phyloP scores from a whole-genome alignment of 148 eudicot genomes.

The Simmondsia chinensis region DNA sequence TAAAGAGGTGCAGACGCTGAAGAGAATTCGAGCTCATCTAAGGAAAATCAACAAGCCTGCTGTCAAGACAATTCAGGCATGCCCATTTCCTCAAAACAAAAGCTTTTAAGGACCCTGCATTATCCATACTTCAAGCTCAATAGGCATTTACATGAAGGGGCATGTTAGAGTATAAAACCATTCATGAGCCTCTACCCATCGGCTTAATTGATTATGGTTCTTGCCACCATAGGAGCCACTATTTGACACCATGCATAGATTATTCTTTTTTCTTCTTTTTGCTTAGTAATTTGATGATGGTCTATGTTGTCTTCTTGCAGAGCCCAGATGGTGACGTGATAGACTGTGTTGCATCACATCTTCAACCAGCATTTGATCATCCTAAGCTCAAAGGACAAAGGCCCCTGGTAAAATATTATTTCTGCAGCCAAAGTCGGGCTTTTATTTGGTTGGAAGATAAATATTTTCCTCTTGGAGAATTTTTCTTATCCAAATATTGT shows the following conservation, averaged over 20 bases:
- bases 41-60: constrained; percentile 81
- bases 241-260: too few species aligned
- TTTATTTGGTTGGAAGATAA: too few species aligned
- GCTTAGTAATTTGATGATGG: not conserved
- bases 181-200: too few species aligned
- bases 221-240: too few species aligned
- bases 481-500: too few species aligned
- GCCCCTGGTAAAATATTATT: constrained; percentile 40
- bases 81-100: constrained; percentile 1
- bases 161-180: too few species aligned
- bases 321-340: constrained; percentile 97
- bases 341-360: constrained; percentile 78
- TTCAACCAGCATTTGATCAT: constrained; percentile 98
- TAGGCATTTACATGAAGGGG: too few species aligned
- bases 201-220: too few species aligned
- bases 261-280: not conserved
- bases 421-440: too few species aligned
- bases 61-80: constrained; percentile 79
- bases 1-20: constrained; percentile 45
- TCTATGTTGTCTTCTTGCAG: constrained; percentile 25
- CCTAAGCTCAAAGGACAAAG: constrained; percentile 84
- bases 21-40: constrained; percentile 49
- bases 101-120: too few species aligned
- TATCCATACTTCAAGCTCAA: too few species aligned
- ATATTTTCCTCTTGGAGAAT: too few species aligned